Base-by-base conservation (phyloP, 495 filamentous ascomycete genomes). In the Annulohypoxylon stygium region DNA sequence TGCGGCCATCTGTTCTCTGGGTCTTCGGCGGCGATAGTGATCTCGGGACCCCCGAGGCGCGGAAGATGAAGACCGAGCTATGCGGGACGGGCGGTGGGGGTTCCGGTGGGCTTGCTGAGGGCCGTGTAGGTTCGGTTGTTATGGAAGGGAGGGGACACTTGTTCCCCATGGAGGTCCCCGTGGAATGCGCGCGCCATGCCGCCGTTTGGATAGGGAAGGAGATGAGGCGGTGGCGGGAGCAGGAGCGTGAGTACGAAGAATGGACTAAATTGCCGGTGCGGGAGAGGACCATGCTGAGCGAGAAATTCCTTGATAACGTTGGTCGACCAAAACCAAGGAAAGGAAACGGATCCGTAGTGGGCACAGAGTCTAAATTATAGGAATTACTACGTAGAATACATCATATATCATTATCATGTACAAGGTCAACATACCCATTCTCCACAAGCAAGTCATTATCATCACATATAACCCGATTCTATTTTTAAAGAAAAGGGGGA, bases 1-100 rank as follows among this genome's bases (percentile, higher is more conserved):
- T 99, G 37, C 87, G 92, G 2, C 93, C 95, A 0, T 90, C 89
- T n/a, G 90, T 92, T 18, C 81, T 97, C 18, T 99, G 94, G 81
- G 83, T 98, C 53, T 94, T 95, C 78, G 95, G 90, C 33, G 87
- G 80, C 6, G 81, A 85, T 37, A 93, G 90, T 9, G 79, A 88
- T 6, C 84, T 97, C 70, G 91, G 88, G 25, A 41, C 75, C 0
- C 88, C 91, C 0, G 78, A 81, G 1, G 59, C 80, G 8, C 83
- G 87, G 39, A 77, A 84, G 33, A 69, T 83, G 30, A 93, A 92
- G 79, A 81, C 93, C 79, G 82, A 84, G n/a, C 70, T 78, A 8
- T 94, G 92, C 6, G 92, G 92, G 3, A 74, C 80, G 0, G 92
- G 90, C 0, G 62, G 83, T 2, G 90, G 91, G n/a, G 92, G 92